A percentile compares a stretch with the other conserved stretches of the same genome.
phyloP scores from a whole-genome alignment of 2,329 filamentous ascomycete genomes.

The Monilinia laxa region DNA sequence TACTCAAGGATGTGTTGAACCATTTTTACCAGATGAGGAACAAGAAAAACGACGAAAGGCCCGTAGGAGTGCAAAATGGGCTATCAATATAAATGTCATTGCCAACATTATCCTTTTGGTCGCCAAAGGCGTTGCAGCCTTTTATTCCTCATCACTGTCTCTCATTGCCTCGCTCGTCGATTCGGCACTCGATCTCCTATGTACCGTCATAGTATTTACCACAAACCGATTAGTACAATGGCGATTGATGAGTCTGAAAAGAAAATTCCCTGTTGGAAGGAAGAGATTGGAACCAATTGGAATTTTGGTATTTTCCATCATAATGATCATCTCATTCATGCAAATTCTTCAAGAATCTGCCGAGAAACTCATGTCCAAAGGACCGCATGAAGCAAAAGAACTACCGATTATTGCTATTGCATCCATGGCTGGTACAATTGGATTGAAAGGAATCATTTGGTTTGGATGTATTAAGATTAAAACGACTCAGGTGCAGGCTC shows the following conservation, averaged over 20 bases:
- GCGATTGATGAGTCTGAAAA: slow-evolving; percentile 50
- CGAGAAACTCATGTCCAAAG: slow-evolving; percentile 50
- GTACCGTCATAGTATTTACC: slow-evolving; percentile 57
- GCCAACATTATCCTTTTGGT: slow-evolving; percentile 55
- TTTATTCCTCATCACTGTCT: slow-evolving; percentile 56
- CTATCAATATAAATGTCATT: slow-evolving; percentile 58
- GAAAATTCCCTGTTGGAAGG: slow-evolving; percentile 56
- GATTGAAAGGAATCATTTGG: slow-evolving; percentile 58
- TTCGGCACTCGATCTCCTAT: slow-evolving; percentile 58
- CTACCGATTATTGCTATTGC: slow-evolving; percentile 53
- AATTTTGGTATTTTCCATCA: slow-evolving; percentile 59
- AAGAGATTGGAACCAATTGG: slow-evolving; percentile 57
- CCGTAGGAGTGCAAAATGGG: slow-evolving; percentile 52
- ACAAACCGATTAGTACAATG: slow-evolving; percentile 58
- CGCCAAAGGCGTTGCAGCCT: slow-evolving; percentile 53
- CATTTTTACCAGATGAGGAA: slow-evolving; percentile 56
- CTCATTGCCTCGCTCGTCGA: slow-evolving; percentile 59
- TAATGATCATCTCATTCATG: slow-evolving; percentile 61
- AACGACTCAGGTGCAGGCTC: slow-evolving; percentile 59
- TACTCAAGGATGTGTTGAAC: slow-evolving; percentile 51
- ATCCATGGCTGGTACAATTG: slow-evolving; percentile 55
- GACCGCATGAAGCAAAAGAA: slow-evolving; percentile 45
- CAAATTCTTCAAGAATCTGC: slow-evolving; percentile 60
- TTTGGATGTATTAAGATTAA: slow-evolving; percentile 56
- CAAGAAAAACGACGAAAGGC: slow-evolving; percentile 48